phyloP scores from a whole-genome alignment of 2,329 filamentous ascomycete species.

The Mollisiaceae sp. region DNA sequence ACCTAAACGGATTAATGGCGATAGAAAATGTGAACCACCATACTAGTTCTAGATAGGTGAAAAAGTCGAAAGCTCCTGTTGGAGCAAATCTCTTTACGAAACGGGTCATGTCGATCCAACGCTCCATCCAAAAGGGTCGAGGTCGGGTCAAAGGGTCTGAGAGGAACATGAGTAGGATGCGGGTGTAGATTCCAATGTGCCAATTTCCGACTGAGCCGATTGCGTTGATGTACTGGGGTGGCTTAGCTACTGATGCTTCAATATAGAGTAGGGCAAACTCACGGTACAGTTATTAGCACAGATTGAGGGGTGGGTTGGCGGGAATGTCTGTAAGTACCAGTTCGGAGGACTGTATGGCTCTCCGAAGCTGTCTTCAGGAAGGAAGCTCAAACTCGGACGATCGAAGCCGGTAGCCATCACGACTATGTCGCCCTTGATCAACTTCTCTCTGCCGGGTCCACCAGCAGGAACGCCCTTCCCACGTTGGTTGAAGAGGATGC shows the following conservation, averaged over 20 bases:
- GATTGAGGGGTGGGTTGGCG: conserved; percentile 72
- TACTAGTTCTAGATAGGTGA: conserved; percentile 82
- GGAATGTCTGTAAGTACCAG: conserved; percentile 90
- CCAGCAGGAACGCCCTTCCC: conserved; percentile 74
- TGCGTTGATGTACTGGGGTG: conserved; percentile 67
- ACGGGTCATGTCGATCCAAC: conserved; percentile 85
- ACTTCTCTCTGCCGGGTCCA: conserved; percentile 71
- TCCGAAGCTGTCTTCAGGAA: conserved; percentile 74
- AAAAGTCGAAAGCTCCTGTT: conserved; percentile 83
- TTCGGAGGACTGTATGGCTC: conserved; percentile 79
- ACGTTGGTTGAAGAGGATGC: conserved; percentile 74
- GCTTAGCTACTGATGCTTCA: neutral
- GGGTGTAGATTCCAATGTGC: conserved; percentile 89
- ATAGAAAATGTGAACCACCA: conserved; percentile 88
- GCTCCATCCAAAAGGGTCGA: conserved; percentile 74
- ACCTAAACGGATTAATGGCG: conserved; percentile 80
- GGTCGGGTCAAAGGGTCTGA: conserved; percentile 78
- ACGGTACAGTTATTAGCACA: conserved; percentile 75
- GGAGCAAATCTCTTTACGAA: conserved; percentile 72
- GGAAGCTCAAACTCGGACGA: conserved; percentile 73
- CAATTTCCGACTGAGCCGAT: conserved; percentile 86
- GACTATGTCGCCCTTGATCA: conserved; percentile 75
- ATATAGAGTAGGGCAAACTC: neutral
- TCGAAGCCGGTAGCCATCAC: conserved; percentile 86
- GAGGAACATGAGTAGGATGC: conserved; percentile 85